Evolutionary conservation across 1,139 yeast species (phyloP).

Genomic region (Debaryomyces fabryi): DNA sequence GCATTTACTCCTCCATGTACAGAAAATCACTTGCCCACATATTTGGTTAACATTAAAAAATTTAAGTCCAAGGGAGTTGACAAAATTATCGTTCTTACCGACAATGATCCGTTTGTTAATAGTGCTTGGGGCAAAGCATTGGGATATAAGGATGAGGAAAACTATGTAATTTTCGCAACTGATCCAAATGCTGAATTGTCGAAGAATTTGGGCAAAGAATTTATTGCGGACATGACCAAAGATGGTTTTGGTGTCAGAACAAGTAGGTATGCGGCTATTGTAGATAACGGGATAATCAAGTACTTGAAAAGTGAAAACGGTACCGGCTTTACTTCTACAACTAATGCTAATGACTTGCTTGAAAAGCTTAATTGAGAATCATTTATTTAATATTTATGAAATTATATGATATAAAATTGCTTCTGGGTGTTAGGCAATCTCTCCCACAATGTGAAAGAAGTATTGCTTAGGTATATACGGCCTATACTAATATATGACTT

Average conservation of each 20-base stretch:
- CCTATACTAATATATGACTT: too few relatives aligned
- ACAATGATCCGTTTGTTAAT: conserved; percentile 23
- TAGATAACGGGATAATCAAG: conserved; percentile 51
- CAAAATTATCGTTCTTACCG: conserved; percentile 21
- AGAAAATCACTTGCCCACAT: conserved; percentile 21
- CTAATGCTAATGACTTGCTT: neutral
- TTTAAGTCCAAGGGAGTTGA: conserved; percentile 23
- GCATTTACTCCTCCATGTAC: conserved; percentile 21
- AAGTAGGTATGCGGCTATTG: conserved; percentile 21
- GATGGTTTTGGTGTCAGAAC: conserved; percentile 20
- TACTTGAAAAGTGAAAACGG: conserved; percentile 29
- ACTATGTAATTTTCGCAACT: conserved; percentile 24
- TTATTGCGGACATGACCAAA: conserved; percentile 17
- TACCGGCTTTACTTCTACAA: neutral
- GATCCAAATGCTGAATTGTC: conserved; percentile 46
- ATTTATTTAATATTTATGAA: neutral
- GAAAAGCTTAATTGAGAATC: neutral
- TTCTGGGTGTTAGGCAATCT: neutral
- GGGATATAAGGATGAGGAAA: conserved; percentile 18
- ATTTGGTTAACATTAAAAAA: conserved; percentile 17
- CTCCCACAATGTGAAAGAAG: too few relatives aligned
- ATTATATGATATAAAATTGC: neutral
- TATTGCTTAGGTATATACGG: too few relatives aligned
- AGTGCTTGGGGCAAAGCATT: conserved; percentile 17
- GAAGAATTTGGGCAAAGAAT: conserved; percentile 30